phyloP scores from a whole-genome alignment of 495 filamentous ascomycete species.

The Trichocladium uniseriatum region DNA sequence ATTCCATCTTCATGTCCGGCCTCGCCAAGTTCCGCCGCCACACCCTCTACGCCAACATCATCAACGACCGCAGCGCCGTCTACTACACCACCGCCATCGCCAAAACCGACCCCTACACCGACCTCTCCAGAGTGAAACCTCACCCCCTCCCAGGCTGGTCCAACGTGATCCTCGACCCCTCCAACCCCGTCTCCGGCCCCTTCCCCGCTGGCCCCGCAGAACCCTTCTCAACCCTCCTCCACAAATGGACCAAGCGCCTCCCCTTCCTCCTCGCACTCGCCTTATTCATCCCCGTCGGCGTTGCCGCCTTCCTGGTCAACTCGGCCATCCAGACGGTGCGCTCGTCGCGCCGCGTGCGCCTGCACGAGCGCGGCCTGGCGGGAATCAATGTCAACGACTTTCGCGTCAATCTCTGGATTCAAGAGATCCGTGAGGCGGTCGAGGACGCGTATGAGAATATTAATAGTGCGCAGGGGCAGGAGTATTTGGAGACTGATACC shows the following conservation, averaged over 20 bases:
- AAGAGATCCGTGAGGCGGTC: constrained; percentile 58
- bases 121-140: constrained; percentile 53
- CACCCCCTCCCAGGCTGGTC: constrained; percentile 69
- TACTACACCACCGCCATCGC: constrained; percentile 77
- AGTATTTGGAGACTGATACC: constrained; percentile 36
- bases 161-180: constrained; percentile 63
- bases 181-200: constrained; percentile 47
- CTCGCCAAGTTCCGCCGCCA: constrained; percentile 64
- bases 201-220: constrained; percentile 23
- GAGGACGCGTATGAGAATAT: constrained; percentile 67
- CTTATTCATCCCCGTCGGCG: constrained; percentile 58
- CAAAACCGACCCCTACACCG: constrained; percentile 62
- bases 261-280: constrained; percentile 54
- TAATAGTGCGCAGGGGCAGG: constrained; percentile 50
- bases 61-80: constrained; percentile 70
- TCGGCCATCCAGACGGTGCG: constrained; percentile 62
- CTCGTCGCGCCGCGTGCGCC: constrained; percentile 60
- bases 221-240: constrained; percentile 20
- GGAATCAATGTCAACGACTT: constrained; percentile 56
- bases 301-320: constrained; percentile 64
- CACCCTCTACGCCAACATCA: constrained; percentile 70
- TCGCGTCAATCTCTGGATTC: constrained; percentile 64
- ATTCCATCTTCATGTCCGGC: constrained; percentile 77
- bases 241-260: constrained; percentile 30
- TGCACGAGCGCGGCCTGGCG: constrained; percentile 64